Percentiles rank a stretch among this genome's conserved stretches.
phyloP scores from a whole-genome alignment of 805 yeast genomes.

The Candida corydali region DNA sequence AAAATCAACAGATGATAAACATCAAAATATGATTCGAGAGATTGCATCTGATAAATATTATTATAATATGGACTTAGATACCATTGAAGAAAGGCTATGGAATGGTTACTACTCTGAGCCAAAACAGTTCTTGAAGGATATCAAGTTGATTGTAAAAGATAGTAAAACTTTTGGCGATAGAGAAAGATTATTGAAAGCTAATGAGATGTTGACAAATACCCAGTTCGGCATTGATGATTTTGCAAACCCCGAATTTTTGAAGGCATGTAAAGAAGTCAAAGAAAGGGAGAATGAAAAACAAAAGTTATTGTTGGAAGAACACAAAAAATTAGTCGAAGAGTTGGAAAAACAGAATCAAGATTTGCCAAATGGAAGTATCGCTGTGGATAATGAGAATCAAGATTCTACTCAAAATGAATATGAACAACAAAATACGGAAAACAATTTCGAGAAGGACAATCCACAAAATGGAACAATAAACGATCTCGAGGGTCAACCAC shows the following conservation, averaged over 20 bases:
- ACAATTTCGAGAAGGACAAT: not conserved
- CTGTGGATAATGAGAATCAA: not conserved
- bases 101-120: conserved; percentile 95
- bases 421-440: not conserved
- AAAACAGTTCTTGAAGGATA: conserved; percentile 78
- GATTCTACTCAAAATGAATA: too few species aligned
- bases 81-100: conserved; percentile 93
- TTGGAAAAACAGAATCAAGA: conserved; percentile 10
- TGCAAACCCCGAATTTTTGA: conserved; percentile 62
- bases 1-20: conserved; percentile 40
- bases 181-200: conserved; percentile 74
- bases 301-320: conserved; percentile 36
- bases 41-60: conserved; percentile 66
- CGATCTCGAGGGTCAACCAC: too few species aligned
- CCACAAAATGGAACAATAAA: not conserved
- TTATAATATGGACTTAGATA: conserved; percentile 88
- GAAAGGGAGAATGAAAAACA: conserved; percentile 60
- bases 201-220: conserved; percentile 95
- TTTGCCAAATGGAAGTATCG: not conserved
- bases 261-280: conserved; percentile 72
- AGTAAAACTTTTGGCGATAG: conserved; percentile 72
- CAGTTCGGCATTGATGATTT: conserved; percentile 94
- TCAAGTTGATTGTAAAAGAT: conserved; percentile 80
- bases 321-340: conserved; percentile 24
- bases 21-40: conserved; percentile 78